These are phyloP conservation scores for Anthostomella pinea DNA, from an alignment of 2,329 filamentous ascomycete species.

Conservation along the genomic window DNA sequence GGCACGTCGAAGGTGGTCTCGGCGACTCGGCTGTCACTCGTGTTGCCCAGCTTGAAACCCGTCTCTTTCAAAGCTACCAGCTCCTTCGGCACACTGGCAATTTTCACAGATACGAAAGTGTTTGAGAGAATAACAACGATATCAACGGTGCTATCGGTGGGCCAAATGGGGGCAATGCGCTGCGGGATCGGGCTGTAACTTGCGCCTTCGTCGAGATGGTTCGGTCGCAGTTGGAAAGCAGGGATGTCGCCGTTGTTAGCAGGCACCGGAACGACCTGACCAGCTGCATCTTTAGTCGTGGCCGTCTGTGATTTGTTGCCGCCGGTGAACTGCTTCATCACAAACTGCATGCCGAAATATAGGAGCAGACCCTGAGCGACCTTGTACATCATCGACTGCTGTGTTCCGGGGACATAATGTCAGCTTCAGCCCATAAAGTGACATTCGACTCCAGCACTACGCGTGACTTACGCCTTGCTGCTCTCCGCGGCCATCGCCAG, in stretches of 20 bases:
- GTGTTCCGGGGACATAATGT: conserved; percentile 7
- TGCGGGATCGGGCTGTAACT: conserved; percentile 64
- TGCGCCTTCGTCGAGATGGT: conserved; percentile 57
- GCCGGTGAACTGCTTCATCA: conserved; percentile 52
- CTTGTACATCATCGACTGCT: conserved; percentile 42
- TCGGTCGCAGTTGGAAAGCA: conserved; percentile 63
- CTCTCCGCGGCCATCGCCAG: conserved; percentile 28
- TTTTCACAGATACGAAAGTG: conserved; percentile 64
- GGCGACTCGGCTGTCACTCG: conserved; percentile 71
- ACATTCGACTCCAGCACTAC: background rate
- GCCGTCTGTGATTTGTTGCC: conserved; percentile 47
- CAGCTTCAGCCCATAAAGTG: conserved; percentile 9
- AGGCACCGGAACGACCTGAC: conserved; percentile 51
- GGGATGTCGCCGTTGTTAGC: conserved; percentile 58
- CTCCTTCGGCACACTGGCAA: conserved; percentile 63
- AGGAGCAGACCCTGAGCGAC: conserved; percentile 51
- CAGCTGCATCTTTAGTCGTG: conserved; percentile 48
- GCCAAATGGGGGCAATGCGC: conserved; percentile 84
- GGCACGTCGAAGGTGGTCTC: conserved; percentile 78
- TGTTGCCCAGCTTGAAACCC: conserved; percentile 75
- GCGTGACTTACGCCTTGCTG: conserved; percentile 33
- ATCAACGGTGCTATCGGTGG: conserved; percentile 73
- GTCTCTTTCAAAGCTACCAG: conserved; percentile 77
- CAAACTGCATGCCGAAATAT: conserved; percentile 58
- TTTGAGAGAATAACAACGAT: conserved; percentile 82